Conservation (phyloP, 1,284 basidiomycete genomes). For the Boletus hoseneyae region DNA sequence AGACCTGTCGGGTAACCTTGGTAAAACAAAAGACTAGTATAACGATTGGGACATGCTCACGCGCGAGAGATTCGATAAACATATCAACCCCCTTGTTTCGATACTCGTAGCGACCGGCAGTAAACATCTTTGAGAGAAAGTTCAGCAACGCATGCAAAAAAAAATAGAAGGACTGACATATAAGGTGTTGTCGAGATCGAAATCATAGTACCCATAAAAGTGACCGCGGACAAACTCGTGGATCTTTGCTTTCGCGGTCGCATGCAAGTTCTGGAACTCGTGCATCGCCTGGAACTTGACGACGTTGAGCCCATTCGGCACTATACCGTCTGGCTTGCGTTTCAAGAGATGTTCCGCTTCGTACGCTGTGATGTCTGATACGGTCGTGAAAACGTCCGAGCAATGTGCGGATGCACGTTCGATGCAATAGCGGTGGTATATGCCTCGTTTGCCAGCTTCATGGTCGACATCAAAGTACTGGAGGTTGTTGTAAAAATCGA, state of each 20-base stretch:
- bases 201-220: constrained; percentile 97
- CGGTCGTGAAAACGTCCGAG: constrained; percentile 97
- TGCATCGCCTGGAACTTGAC: constrained; percentile 96
- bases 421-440: constrained; percentile 92
- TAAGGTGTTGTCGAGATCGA: constrained; percentile 93
- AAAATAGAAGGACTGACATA: constrained; percentile 55
- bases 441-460: constrained; percentile 97
- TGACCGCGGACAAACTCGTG: constrained; percentile 97
- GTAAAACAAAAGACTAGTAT: constrained; percentile 1
- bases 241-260: constrained; percentile 92
- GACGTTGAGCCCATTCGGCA: constrained; percentile 97
- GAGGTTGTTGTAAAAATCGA: constrained; percentile 99
- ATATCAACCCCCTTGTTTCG: constrained; percentile 99
- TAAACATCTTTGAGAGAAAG: constrained; percentile 69
- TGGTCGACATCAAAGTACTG: constrained; percentile 99
- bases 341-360: constrained; percentile 96
- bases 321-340: constrained; percentile 96
- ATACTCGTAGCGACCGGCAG: constrained; percentile 98
- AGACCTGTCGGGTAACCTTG: constrained; percentile 44
- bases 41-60: constrained; percentile 38
- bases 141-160: constrained; percentile 7
- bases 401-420: constrained; percentile 94
- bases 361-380: constrained; percentile 97
- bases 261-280: constrained; percentile 96
- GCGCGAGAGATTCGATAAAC: constrained; percentile 96